These are phyloP conservation scores for Arthrobotrys musiformis DNA, from an alignment of 2,329 filamentous ascomycete genomes.

Conservation along the genomic window DNA sequence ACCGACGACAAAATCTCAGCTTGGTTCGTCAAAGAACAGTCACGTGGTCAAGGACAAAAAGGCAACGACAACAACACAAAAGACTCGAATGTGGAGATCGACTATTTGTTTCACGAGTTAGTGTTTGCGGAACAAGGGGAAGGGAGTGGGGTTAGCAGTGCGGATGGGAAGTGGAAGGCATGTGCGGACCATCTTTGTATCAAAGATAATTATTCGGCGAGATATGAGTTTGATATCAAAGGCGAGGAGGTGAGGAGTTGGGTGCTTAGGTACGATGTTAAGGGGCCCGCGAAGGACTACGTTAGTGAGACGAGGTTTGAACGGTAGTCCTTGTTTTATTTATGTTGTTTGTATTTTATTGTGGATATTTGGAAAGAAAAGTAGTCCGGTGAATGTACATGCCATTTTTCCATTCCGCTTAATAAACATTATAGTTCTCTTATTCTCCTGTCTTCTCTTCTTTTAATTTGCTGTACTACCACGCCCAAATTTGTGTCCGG, in stretches of 20 bases:
- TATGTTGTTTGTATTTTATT: neutral
- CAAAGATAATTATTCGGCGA: constrained; percentile 39
- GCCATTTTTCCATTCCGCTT: neutral
- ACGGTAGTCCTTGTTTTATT: neutral
- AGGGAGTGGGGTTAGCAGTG: neutral
- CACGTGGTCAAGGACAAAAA: neutral
- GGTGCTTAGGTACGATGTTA: constrained; percentile 31
- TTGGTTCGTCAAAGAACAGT: constrained; percentile 43
- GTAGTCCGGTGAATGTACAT: constrained; percentile 2
- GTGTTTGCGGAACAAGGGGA: neutral
- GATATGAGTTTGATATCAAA: constrained; percentile 22
- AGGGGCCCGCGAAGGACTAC: constrained; percentile 39
- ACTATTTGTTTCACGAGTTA: constrained; percentile 43
- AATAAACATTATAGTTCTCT: constrained; percentile 10
- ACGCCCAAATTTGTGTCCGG: no score
- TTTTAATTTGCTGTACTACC: neutral
- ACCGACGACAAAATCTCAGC: constrained; percentile 26
- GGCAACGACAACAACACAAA: constrained; percentile 23
- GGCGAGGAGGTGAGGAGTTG: constrained; percentile 7
- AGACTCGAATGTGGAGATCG: constrained; percentile 10
- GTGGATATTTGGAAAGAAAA: neutral
- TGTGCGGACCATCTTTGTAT: constrained; percentile 36
- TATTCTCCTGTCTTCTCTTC: neutral
- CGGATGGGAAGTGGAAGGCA: constrained; percentile 20
- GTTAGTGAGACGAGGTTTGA: constrained; percentile 35